phyloP scores from a whole-genome alignment of 2,329 filamentous ascomycete genomes.

The Cladosporium velox region DNA sequence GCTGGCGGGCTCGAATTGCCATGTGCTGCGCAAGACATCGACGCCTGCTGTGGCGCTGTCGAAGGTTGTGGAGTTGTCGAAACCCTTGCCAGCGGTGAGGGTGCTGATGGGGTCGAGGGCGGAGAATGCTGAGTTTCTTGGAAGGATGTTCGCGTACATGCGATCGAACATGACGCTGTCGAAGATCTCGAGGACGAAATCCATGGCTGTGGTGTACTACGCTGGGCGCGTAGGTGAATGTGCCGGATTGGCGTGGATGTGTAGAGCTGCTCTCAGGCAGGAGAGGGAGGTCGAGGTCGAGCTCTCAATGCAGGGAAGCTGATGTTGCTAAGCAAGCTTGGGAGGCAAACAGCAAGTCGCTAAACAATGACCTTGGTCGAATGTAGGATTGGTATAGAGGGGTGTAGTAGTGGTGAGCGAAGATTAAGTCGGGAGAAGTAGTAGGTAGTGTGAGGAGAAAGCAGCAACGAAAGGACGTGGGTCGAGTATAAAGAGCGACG shows the following conservation, averaged over 20 bases:
- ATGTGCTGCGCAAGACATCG: slow-evolving; percentile 26
- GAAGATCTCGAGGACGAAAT: slow-evolving; percentile 82
- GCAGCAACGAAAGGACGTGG: not conserved
- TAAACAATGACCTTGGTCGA: not conserved
- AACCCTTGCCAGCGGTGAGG: slow-evolving; percentile 49
- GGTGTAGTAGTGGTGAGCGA: not conserved
- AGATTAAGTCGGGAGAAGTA: not conserved
- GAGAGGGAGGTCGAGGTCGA: not conserved
- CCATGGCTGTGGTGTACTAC: slow-evolving; percentile 61
- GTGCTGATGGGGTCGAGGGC: slow-evolving; percentile 53
- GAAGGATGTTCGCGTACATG: slow-evolving; percentile 71
- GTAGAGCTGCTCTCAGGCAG: not conserved
- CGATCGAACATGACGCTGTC: slow-evolving; percentile 83
- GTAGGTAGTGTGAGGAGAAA: not conserved
- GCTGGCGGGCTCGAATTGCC: slow-evolving; percentile 72
- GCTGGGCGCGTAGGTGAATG: not conserved
- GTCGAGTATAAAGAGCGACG: not conserved
- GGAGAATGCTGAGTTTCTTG: slow-evolving; percentile 55
- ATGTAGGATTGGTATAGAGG: not conserved
- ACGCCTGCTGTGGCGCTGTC: slow-evolving; percentile 16
- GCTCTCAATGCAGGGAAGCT: not conserved
- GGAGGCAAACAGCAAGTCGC: not conserved
- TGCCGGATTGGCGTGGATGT: not conserved
- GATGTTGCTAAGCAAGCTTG: not conserved
- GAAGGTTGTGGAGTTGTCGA: slow-evolving; percentile 53